Evolutionary conservation across 345 rosid genomes (phyloP), one percentile per base, ranked within the genome.

Genomic region (Clarkia xantiana): DNA sequence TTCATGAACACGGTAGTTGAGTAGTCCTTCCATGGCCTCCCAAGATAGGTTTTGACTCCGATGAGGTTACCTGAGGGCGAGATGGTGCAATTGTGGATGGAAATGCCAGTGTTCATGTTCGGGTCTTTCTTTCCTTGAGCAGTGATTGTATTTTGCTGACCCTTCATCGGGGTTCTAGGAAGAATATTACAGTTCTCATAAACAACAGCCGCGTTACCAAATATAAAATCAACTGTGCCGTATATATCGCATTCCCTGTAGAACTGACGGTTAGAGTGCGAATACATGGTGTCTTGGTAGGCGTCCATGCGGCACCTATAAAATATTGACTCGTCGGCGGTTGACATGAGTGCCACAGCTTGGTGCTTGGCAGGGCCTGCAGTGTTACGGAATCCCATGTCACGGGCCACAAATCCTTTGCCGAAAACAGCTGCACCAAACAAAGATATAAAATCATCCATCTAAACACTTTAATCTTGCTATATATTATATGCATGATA

Each of bases 161-260:
- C 86, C 20, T 20, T 29, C 70, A 76, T 63, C 2, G 94, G 96
- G 17, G 19, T 64, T 53, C 61, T 77, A 16, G 96, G 86, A 1
- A 64, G 54, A 18, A 87, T 76, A 48, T 69, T 58, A 60, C 91
- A 77, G 50, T 72, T 79, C 40, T 84, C 94, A 44, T 75, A 14
- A 34, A 87, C 84, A 10, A 63, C 91, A 0, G 86, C 94, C 0
- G 96, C 78, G 57, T 87, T 83, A 4, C 96, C 94, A 9, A 83
- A 83, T 49, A 83, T 81, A 71, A 87, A 87, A 64, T 87, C 94
- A 2, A 81, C 75, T 0, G 94, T 84, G 10, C 97, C 94, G 1
- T 61, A 54, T 41, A 84, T 61, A 75, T 46, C 54, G 56, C 89
- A 88, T 25, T 84, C 78, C 0, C 88, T 62, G 67, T 79, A 84